Evolutionary conservation across 2,329 filamentous ascomycete genomes (phyloP).

Genomic region (Emergomyces africanus): DNA sequence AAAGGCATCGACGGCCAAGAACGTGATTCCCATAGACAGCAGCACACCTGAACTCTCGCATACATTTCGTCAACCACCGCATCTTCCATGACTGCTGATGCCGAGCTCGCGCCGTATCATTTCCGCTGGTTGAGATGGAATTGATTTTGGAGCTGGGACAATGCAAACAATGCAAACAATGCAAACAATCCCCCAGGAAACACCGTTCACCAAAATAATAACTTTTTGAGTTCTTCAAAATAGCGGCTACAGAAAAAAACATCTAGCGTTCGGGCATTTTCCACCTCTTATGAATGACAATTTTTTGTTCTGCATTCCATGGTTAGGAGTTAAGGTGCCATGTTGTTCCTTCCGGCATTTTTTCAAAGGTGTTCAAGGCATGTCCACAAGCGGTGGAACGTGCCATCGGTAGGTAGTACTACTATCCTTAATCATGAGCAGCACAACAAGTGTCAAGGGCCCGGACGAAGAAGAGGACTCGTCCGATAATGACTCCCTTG

Average conservation of each 20-base stretch:
- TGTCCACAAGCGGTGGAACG: not conserved
- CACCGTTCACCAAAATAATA: too few relatives aligned
- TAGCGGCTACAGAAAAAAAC: too few relatives aligned
- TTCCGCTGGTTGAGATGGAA: not conserved
- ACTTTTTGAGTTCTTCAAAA: too few relatives aligned
- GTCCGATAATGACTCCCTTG: not conserved
- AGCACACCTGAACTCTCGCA: constrained; percentile 10
- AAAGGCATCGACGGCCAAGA: constrained; percentile 6
- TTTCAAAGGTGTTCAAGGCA: constrained; percentile 1
- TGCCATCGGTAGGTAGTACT: not conserved
- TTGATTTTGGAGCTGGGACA: too few relatives aligned
- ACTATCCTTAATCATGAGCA: constrained; percentile 25
- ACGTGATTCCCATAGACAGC: not conserved
- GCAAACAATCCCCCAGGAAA: too few relatives aligned
- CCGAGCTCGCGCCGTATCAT: not conserved
- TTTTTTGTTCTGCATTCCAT: not conserved
- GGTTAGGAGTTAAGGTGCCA: constrained; percentile 3
- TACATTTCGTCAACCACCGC: constrained; percentile 16
- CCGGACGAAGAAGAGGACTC: constrained; percentile 18
- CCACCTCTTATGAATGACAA: not conserved
- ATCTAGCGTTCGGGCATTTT: not conserved
- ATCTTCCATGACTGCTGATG: constrained; percentile 13
- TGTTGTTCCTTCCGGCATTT: constrained; percentile 2
- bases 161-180: constrained; percentile 28
- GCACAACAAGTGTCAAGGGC: constrained; percentile 19